phyloP scores from a whole-genome alignment of 352 stramenopile species.

The Globisporangium parvum region DNA sequence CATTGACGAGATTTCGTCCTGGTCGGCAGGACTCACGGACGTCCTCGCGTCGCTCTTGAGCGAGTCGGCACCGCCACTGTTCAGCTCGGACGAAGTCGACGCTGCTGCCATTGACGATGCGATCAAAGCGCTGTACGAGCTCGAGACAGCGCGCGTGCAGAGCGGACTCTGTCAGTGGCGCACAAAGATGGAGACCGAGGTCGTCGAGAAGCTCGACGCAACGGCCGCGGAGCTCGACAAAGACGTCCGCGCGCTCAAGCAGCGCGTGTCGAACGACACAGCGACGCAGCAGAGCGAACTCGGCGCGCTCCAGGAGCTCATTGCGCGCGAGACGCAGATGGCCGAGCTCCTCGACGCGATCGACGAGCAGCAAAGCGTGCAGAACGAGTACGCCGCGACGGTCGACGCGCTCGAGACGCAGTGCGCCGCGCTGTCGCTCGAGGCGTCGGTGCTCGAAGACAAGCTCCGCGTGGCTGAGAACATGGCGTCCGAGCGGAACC shows the following conservation, averaged over 20 bases:
- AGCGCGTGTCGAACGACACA: slow-evolving; percentile 25
- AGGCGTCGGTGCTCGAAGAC: slow-evolving; percentile 59
- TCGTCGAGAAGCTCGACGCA: slow-evolving; percentile 29
- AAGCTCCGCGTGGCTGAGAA: slow-evolving; percentile 55
- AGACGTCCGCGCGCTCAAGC: slow-evolving; percentile 40
- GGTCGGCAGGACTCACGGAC: slow-evolving; percentile 33
- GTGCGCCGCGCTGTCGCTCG: slow-evolving; percentile 53
- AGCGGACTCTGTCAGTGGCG: slow-evolving; percentile 60
- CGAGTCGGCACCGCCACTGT: slow-evolving; percentile 36
- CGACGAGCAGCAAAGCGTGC: slow-evolving; percentile 65
- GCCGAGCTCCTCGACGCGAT: slow-evolving; percentile 62
- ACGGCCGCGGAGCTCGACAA: slow-evolving; percentile 29
- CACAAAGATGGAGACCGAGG: slow-evolving; percentile 46
- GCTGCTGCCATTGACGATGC: slow-evolving; percentile 26
- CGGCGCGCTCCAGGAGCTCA: slow-evolving; percentile 51
- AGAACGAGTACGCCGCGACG: slow-evolving; percentile 50
- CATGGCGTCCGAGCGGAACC: slow-evolving; percentile 16
- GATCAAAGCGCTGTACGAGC: slow-evolving; percentile 39
- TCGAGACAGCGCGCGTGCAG: slow-evolving; percentile 42
- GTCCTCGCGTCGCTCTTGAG: slow-evolving; percentile 42
- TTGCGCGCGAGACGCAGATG: slow-evolving; percentile 70
- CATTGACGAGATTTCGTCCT: slow-evolving; percentile 40
- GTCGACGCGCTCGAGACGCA: slow-evolving; percentile 54
- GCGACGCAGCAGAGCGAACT: slow-evolving; percentile 51
- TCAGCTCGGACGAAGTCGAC: slow-evolving; percentile 26